These are phyloP conservation scores for Candida tropicalis DNA, from an alignment of 1,139 yeast genomes.

Conservation along the genomic window DNA sequence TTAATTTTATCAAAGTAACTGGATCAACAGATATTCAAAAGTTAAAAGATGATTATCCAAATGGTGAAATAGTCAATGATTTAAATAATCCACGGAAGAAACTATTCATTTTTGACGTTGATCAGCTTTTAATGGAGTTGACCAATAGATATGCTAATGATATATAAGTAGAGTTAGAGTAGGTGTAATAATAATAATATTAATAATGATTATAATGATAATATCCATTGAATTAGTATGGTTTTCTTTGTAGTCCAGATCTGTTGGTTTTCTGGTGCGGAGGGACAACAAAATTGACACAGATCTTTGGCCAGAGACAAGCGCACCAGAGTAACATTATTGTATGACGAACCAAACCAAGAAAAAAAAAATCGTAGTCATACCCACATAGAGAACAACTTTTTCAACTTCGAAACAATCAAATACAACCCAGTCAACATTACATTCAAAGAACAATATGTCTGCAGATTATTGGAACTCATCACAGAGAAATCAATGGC, in stretches of 20 bases:
- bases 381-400: too few species aligned
- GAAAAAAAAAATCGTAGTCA: too few species aligned
- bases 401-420: too few species aligned
- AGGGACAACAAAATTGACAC: too few species aligned
- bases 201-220: background rate
- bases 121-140: constrained; percentile 1
- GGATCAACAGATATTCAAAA: background rate
- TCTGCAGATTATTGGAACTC: constrained; percentile 54
- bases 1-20: background rate
- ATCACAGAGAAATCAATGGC: constrained; percentile 48
- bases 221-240: too few species aligned
- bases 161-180: background rate
- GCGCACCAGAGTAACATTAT: too few species aligned
- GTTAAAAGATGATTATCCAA: constrained; percentile 8
- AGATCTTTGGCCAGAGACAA: too few species aligned
- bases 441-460: constrained; percentile 24
- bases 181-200: too few species aligned
- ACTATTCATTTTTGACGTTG: constrained; percentile 12
- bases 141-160: background rate
- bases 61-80: constrained; percentile 13
- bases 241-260: too few species aligned
- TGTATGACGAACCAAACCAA: too few species aligned
- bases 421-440: background rate
- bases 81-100: constrained; percentile 8
- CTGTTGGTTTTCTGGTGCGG: too few species aligned